A percentile compares a stretch with the other conserved stretches of the same genome.
These are phyloP conservation scores for Stagonosporopsis cucurbitacearum DNA, from an alignment of 2,329 filamentous ascomycete genomes.

Conservation along the genomic window DNA sequence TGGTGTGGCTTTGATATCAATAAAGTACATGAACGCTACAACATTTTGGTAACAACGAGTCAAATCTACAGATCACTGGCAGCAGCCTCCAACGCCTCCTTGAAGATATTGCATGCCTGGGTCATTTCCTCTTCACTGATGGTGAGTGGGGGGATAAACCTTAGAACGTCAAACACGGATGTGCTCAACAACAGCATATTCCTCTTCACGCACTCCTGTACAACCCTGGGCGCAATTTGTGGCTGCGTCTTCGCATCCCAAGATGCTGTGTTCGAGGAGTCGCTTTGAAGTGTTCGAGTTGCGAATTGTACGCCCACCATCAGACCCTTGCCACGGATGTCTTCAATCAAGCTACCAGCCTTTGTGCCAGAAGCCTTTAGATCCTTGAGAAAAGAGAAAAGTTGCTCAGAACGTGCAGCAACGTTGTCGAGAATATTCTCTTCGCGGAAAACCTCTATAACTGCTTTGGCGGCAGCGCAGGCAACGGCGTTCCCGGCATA, in stretches of 20 bases:
- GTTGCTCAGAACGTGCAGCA: conserved; percentile 34
- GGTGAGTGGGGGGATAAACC: conserved; percentile 39
- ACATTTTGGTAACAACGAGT: neutral
- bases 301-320: conserved; percentile 41
- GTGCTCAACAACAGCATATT: conserved; percentile 41
- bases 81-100: conserved; percentile 35
- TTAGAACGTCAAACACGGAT: conserved; percentile 38
- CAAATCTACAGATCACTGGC: conserved; percentile 31
- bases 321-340: conserved; percentile 35
- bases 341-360: conserved; percentile 38
- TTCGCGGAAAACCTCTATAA: conserved; percentile 35
- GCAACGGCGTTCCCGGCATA: conserved; percentile 41
- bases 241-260: conserved; percentile 21
- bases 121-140: conserved; percentile 37
- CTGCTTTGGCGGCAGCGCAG: conserved; percentile 37
- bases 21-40: conserved; percentile 3
- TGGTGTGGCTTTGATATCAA: neutral
- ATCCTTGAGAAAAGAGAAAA: conserved; percentile 34
- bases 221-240: conserved; percentile 37
- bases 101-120: conserved; percentile 35
- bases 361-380: conserved; percentile 33
- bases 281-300: conserved; percentile 25
- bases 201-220: conserved; percentile 37
- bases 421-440: conserved; percentile 39
- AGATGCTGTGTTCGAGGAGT: conserved; percentile 31